Evolutionary conservation across 352 stramenopile genomes (phyloP).

Genomic region (Phytopythium helicoides): DNA sequence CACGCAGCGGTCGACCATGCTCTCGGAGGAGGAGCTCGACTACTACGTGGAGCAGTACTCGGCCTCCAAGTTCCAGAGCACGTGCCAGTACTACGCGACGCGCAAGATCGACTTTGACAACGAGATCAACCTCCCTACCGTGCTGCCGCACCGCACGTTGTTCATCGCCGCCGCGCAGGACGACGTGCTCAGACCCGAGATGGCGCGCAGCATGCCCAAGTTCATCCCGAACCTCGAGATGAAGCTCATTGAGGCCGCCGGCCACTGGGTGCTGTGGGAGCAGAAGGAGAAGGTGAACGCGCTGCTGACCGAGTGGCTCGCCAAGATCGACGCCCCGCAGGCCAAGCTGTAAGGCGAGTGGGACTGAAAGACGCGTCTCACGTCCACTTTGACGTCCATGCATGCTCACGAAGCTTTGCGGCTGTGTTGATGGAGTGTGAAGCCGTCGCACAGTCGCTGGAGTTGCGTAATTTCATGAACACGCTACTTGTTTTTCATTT

Average conservation of each 20-base stretch:
- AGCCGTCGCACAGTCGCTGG: too few relatives aligned
- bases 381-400: too few relatives aligned
- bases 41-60: conserved; percentile 64
- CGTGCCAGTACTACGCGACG: conserved; percentile 55
- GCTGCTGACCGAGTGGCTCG: conserved; percentile 37
- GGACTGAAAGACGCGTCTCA: too few relatives aligned
- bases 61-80: conserved; percentile 50
- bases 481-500: too few relatives aligned
- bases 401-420: too few relatives aligned
- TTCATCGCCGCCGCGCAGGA: conserved; percentile 65
- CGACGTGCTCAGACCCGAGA: conserved; percentile 45
- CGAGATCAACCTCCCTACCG: conserved; percentile 25
- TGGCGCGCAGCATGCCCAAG: conserved; percentile 55
- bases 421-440: too few relatives aligned
- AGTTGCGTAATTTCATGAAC: too few relatives aligned
- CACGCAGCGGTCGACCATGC: conserved; percentile 34
- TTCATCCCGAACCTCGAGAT: conserved; percentile 50
- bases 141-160: conserved; percentile 46
- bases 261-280: conserved; percentile 68
- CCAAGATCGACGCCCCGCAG: conserved; percentile 14
- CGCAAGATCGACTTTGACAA: conserved; percentile 60
- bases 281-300: conserved; percentile 40
- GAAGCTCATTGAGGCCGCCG: conserved; percentile 46
- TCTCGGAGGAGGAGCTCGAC: conserved; percentile 52
- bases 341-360: conserved; percentile 19